These are phyloP conservation scores for Blastobotrys ciferrii DNA, from an alignment of 1,139 yeast species.

Conservation along the genomic window DNA sequence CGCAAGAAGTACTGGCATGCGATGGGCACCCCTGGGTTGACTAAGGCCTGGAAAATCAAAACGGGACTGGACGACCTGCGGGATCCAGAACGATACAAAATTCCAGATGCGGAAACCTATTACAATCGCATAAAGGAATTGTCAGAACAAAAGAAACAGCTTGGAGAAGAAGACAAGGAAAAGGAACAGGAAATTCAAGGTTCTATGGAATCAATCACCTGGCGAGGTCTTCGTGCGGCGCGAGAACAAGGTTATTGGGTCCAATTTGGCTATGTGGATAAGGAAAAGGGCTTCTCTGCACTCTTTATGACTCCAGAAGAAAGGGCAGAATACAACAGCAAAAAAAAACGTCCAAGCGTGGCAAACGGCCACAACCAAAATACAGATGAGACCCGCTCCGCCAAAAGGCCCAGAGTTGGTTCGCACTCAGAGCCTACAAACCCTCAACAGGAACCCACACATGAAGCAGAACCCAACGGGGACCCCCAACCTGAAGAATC, in stretches of 20 bases:
- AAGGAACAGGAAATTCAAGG: slow-evolving; percentile 11
- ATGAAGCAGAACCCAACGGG: slow-evolving; percentile 7
- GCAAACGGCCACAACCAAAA: slow-evolving; percentile 7
- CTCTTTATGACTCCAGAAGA: slow-evolving; percentile 24
- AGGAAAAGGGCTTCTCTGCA: slow-evolving; percentile 29
- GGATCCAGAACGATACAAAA: slow-evolving; percentile 15
- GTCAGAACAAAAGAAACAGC: slow-evolving; percentile 11
- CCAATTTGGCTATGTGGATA: slow-evolving; percentile 28
- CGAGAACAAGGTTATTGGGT: slow-evolving; percentile 34
- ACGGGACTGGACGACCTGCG: slow-evolving; percentile 30
- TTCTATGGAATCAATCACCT: slow-evolving; percentile 28
- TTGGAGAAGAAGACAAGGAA: slow-evolving; percentile 11
- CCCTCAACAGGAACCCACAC: too few relatives aligned
- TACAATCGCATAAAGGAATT: slow-evolving; percentile 21
- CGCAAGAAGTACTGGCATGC: slow-evolving; percentile 32
- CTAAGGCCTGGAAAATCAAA: slow-evolving; percentile 34
- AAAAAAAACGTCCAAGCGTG: slow-evolving; percentile 5
- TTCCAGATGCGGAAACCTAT: slow-evolving; percentile 26
- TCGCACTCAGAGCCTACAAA: not conserved
- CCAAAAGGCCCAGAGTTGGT: slow-evolving; percentile 10
- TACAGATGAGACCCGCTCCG: slow-evolving; percentile 5
- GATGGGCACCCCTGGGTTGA: slow-evolving; percentile 40
- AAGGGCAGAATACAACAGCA: not conserved
- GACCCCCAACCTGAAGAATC: slow-evolving; percentile 7
- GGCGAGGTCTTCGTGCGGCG: slow-evolving; percentile 38